phyloP scores from a whole-genome alignment of 495 filamentous ascomycete species.

The Penicillium tannophilum region DNA sequence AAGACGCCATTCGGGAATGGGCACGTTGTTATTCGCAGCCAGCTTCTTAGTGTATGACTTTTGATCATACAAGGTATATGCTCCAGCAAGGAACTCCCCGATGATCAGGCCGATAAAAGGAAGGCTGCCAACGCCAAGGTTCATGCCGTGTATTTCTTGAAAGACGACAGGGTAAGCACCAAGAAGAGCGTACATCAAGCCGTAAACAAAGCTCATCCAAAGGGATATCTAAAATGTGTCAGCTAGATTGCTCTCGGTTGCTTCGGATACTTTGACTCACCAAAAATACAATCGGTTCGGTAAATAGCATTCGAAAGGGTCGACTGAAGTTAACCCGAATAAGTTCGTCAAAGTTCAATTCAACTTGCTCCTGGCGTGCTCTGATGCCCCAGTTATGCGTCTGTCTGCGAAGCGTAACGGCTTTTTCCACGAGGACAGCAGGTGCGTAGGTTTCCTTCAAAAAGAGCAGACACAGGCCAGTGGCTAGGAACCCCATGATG shows the following conservation, averaged over 20 bases:
- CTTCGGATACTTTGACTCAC: neutral
- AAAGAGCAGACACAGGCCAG: conserved; percentile 33
- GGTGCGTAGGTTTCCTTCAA: conserved; percentile 45
- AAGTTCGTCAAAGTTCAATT: conserved; percentile 44
- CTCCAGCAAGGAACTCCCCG: conserved; percentile 38
- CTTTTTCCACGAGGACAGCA: conserved; percentile 42
- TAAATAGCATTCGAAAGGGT: conserved; percentile 50
- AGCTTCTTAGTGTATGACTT: conserved; percentile 33
- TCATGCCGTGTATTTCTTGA: conserved; percentile 39
- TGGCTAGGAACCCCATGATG: conserved; percentile 42
- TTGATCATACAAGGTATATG: conserved; percentile 30
- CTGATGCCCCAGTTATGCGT: conserved; percentile 53
- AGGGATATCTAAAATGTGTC: conserved; percentile 42
- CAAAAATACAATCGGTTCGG: conserved; percentile 40
- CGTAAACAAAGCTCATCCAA: conserved; percentile 51
- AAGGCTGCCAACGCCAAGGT: conserved; percentile 39
- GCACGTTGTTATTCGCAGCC: conserved; percentile 35
- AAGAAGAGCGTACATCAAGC: conserved; percentile 46
- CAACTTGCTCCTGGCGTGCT: conserved; percentile 51
- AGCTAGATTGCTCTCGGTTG: neutral
- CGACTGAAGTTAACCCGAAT: conserved; percentile 46
- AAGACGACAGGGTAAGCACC: conserved; percentile 47
- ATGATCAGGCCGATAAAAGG: conserved; percentile 45
- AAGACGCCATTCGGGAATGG: conserved; percentile 40
- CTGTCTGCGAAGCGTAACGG: conserved; percentile 40